Conservation (phyloP, 371 early-diverging fungal genomes). For the Lichtheimia ornata region DNA sequence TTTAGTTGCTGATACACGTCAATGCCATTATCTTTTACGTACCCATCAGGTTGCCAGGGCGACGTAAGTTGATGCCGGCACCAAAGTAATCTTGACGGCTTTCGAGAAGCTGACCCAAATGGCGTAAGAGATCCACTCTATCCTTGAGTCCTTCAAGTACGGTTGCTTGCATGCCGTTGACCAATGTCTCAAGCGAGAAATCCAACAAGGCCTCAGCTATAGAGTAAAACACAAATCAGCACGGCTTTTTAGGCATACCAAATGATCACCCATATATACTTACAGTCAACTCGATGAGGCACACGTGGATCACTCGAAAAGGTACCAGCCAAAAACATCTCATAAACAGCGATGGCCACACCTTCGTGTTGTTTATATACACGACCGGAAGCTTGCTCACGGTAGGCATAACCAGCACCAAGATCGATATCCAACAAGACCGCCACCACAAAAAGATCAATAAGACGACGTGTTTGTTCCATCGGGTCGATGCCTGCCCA, state of each 20-base stretch:
- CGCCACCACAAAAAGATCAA: conserved; percentile 87
- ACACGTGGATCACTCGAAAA: conserved; percentile 72
- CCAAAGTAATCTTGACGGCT: conserved; percentile 55
- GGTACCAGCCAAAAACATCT: conserved; percentile 81
- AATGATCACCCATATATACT: too few relatives aligned
- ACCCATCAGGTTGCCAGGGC: conserved; percentile 89
- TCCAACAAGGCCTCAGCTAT: conserved; percentile 54
- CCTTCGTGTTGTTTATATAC: conserved; percentile 79
- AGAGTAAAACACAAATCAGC: neutral
- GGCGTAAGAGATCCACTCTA: conserved; percentile 69
- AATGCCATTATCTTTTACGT: conserved; percentile 16
- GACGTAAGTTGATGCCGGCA: conserved; percentile 43
- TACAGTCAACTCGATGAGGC: conserved; percentile 82
- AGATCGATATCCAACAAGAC: conserved; percentile 93
- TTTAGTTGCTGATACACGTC: neutral
- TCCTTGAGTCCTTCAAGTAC: conserved; percentile 65
- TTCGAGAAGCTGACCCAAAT: conserved; percentile 61
- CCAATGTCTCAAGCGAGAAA: conserved; percentile 59
- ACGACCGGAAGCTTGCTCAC: conserved; percentile 57
- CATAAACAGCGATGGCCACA: conserved; percentile 81
- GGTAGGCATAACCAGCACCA: conserved; percentile 76
- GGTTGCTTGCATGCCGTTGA: conserved; percentile 76
- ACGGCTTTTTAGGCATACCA: neutral
- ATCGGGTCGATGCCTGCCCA: conserved; percentile 49
- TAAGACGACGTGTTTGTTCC: conserved; percentile 70